Conservation (phyloP, 2,329 filamentous ascomycete genomes). For the Aphanocladium album region DNA sequence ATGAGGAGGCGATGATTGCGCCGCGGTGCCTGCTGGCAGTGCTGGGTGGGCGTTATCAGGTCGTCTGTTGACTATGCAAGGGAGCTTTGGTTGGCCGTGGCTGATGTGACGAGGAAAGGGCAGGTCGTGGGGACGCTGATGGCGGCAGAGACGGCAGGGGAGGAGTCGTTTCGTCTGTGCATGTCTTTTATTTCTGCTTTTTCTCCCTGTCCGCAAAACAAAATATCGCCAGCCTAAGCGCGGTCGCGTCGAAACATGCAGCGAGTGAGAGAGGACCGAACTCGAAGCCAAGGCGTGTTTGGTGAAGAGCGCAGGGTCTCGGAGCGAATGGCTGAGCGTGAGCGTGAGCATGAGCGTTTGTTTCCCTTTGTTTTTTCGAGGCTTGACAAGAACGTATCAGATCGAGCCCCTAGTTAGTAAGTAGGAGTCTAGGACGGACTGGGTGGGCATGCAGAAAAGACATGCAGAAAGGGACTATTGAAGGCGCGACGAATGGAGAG, state of each 20-base stretch:
- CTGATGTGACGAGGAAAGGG: neutral
- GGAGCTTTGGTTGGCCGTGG: neutral
- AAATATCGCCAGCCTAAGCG: neutral
- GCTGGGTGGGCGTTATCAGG: neutral
- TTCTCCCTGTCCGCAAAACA: neutral
- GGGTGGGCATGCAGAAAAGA: neutral
- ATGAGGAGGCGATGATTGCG: neutral
- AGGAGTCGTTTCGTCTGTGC: neutral
- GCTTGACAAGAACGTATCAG: neutral
- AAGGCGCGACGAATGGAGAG: neutral
- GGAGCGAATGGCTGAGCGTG: neutral
- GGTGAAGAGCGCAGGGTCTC: neutral
- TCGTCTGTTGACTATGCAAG: too few relatives aligned
- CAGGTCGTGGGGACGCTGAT: neutral
- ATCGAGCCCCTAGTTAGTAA: neutral
- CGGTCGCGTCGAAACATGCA: neutral
- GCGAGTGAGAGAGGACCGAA: neutral
- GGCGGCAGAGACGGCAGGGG: neutral
- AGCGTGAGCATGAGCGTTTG: too few relatives aligned
- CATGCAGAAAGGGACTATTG: constrained; percentile 1
- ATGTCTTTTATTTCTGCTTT: neutral
- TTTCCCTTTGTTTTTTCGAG: neutral
- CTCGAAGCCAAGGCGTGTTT: neutral
- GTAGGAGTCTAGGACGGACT: too few relatives aligned
- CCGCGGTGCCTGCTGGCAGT: neutral